Evolutionary conservation across 1,284 basidiomycete genomes (phyloP), one percentile per base, ranked within the genome.

Genomic region (Flammula alnicola): DNA sequence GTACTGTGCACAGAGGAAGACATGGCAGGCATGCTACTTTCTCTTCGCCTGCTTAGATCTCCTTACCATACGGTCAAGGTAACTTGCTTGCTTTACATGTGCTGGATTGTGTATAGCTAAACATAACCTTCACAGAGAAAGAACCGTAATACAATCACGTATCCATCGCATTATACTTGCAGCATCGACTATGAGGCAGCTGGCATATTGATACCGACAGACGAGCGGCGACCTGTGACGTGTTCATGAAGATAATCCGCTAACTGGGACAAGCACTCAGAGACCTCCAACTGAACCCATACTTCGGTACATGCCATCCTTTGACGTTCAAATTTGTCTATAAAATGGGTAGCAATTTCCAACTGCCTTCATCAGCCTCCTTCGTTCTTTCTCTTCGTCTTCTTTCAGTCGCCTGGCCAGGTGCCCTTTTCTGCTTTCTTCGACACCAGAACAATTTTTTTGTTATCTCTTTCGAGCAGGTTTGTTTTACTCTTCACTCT

Each of bases 351-450:
- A n/a, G 3, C 14, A 25, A 14, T 25, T n/a, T 29, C 20, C 2
- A 26, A 25, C 4, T 29, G n/a, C 12, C 16, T 25, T 40, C 32
- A n/a, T n/a, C n/a, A n/a, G n/a, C 40, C 32, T 48, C 46, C 47
- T 44, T 39, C 40, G 29, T 43, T 48, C 42, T 40, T 41, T 14
- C 19, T 46, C 31, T 43, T 49, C 48, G 38, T 31, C 49, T 32
- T 37, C 39, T 37, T 39, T 44, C 32, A 31, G 9, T 41, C 38
- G 22, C 37, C 46, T 43, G 48, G 48, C 47, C 47, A 47, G 51
- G 54, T 45, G 42, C 46, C 51, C 43, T 47, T 49, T 49, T 30
- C 37, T 17, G 33, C 45, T 50, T 17, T 48, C 44, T 30, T n/a
- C n/a, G n/a, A 44, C 20, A 40, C 42, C 46, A 16, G 44, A 33